phyloP scores from a whole-genome alignment of 1,139 yeast genomes.

The Hyphopichia fennica region DNA sequence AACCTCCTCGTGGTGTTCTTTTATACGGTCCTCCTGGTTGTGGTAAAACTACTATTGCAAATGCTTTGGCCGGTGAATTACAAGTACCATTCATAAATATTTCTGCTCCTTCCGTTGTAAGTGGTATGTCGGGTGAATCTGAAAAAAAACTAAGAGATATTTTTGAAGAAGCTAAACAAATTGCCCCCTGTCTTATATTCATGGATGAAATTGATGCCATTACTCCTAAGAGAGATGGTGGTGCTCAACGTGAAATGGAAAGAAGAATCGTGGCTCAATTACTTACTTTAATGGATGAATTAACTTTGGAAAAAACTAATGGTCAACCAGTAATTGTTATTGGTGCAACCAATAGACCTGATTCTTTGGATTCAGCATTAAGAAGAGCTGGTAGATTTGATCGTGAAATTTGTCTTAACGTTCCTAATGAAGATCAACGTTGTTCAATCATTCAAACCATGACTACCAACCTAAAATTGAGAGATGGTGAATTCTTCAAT shows the following conservation, averaged over 20 bases:
- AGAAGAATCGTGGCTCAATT: constrained; percentile 94
- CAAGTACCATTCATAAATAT: constrained; percentile 89
- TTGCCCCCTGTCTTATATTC: constrained; percentile 92
- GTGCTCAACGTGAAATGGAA: constrained; percentile 98
- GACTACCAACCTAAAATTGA: constrained; percentile 62
- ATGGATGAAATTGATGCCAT: constrained; percentile 97
- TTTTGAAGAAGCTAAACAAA: constrained; percentile 84
- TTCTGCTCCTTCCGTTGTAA: constrained; percentile 94
- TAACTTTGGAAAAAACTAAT: constrained; percentile 80
- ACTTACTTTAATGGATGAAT: constrained; percentile 90
- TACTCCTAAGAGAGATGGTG: constrained; percentile 93
- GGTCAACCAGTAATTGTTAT: constrained; percentile 79
- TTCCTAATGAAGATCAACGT: constrained; percentile 87
- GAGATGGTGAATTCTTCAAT: constrained; percentile 62
- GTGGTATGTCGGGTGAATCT: constrained; percentile 99
- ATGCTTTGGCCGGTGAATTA: constrained; percentile 92
- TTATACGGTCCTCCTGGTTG: constrained; percentile 99
- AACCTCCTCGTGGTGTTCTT: constrained; percentile 94
- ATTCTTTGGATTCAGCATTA: constrained; percentile 48
- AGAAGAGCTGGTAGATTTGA: constrained; percentile 53
- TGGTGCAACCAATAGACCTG: constrained; percentile 53
- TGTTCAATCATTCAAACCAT: constrained; percentile 73
- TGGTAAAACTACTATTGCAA: constrained; percentile 95
- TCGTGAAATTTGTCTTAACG: constrained; percentile 64
- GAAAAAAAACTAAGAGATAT: constrained; percentile 91